Evolutionary conservation across 1,284 basidiomycete genomes (phyloP), one percentile per base, ranked within the genome.

Genomic region (Sphaerobolus stellatus): DNA sequence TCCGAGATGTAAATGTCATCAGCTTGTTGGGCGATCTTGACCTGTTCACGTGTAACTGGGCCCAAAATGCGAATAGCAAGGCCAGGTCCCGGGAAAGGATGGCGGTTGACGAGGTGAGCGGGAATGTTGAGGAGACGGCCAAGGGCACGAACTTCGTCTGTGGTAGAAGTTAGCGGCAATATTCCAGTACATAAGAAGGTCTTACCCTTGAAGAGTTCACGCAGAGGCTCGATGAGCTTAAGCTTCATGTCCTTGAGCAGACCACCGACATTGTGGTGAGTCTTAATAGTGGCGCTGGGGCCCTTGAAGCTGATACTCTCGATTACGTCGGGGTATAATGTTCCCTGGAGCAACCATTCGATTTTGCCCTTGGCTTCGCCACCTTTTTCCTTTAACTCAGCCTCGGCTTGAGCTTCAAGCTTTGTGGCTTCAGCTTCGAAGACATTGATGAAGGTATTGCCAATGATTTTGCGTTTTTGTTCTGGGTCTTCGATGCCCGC

Each of bases 241-340:
- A 99, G 81, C 74, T 97, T 98, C 97, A 99, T 99, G 71, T 99
- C 89, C 66, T 92, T 92, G 58, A 99, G 77, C 45, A 99, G 77
- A 9, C 97, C 97, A 29, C 97, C 97, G 59, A 99, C 97, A 65
- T 99, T 99, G 73, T 99, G 97, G 70, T 99, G 97, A 8, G 97
- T 98, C 81, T 99, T 99, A 80, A 99, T 99, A 16, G 96, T 99
- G 44, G 97, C 97, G 62, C 90, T 94, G 2, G 97, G 97, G 3
- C 97, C 97, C 75, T 99, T 99, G 86, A 99, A 99, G 73, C 91
- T 94, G 77, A 99, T 98, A 66, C 90, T 94, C 78, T 99, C 97
- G 68, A 99, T 99, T 45, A 99, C 97, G 68, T 99, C 97, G 2
- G 97, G 97, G 74, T 99, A 99, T 9, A 99, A 82, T 1, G 97